These are phyloP conservation scores for Ophiostoma fasciatum DNA, from an alignment of 2,329 filamentous ascomycete genomes.

Conservation along the genomic window DNA sequence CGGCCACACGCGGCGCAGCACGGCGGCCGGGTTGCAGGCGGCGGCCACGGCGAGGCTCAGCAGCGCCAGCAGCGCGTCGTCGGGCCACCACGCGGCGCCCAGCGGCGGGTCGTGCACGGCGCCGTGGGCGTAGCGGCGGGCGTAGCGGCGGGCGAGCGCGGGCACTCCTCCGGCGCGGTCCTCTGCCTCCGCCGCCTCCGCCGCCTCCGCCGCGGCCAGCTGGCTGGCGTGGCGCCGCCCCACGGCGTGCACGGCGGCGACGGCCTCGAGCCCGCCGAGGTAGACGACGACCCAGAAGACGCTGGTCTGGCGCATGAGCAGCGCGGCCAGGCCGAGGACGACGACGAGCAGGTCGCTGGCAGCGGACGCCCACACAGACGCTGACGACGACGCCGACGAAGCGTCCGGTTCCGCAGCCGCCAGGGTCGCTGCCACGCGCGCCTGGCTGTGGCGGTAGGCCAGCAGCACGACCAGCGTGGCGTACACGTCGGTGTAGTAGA, in stretches of 20 bases:
- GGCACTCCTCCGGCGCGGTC: slow-evolving; percentile 17
- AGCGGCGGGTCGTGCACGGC: slow-evolving; percentile 41
- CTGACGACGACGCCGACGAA: too few species aligned
- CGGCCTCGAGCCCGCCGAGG: slow-evolving; percentile 46
- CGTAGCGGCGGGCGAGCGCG: slow-evolving; percentile 23
- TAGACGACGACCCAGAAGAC: slow-evolving; percentile 87
- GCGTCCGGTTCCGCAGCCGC: too few species aligned
- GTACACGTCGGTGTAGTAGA: slow-evolving; percentile 90
- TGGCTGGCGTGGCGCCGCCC: background rate
- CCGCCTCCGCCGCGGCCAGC: background rate
- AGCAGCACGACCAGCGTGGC: slow-evolving; percentile 63
- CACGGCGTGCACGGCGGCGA: slow-evolving; percentile 29
- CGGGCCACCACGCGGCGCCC: slow-evolving; percentile 28
- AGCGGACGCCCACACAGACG: too few species aligned
- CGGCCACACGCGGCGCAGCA: slow-evolving; percentile 38
- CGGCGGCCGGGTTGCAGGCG: slow-evolving; percentile 28
- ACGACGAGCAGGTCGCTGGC: slow-evolving; percentile 30
- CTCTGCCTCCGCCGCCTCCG: background rate
- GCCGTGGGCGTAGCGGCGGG: slow-evolving; percentile 31
- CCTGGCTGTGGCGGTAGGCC: slow-evolving; percentile 45
- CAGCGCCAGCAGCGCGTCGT: slow-evolving; percentile 40
- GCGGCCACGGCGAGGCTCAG: slow-evolving; percentile 50
- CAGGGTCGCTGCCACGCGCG: slow-evolving; percentile 19
- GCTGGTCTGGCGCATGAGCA: slow-evolving; percentile 85
- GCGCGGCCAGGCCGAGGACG: slow-evolving; percentile 44